Percentiles rank a stretch among this genome's conserved stretches.
phyloP scores from a whole-genome alignment of 352 stramenopile genomes.

The Phytophthora litchii region DNA sequence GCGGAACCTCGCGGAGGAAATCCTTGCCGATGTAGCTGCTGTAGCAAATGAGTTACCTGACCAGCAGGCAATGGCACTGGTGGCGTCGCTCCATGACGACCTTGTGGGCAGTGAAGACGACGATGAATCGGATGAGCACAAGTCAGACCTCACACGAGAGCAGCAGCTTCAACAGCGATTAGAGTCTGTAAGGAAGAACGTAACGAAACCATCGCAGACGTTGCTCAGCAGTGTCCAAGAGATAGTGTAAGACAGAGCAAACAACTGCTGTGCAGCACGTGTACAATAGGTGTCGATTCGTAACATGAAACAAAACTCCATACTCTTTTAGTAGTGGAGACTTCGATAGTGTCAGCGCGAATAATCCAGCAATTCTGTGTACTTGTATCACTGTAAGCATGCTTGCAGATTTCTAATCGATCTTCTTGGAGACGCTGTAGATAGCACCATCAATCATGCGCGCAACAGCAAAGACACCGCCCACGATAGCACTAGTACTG shows the following conservation, averaged over 20 bases:
- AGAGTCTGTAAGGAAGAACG: slow-evolving; percentile 36
- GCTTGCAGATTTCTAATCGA: slow-evolving; percentile 80
- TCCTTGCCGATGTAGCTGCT: slow-evolving; percentile 58
- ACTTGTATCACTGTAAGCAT: no score
- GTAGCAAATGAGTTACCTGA: slow-evolving; percentile 64
- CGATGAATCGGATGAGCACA: slow-evolving; percentile 20
- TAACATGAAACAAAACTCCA: slow-evolving; percentile 32
- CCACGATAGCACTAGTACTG: slow-evolving; percentile 87
- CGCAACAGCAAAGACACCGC: slow-evolving; percentile 85
- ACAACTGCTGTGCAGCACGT: slow-evolving; percentile 24
- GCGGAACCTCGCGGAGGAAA: slow-evolving; percentile 58
- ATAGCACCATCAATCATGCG: slow-evolving; percentile 88
- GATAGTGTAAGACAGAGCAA: slow-evolving; percentile 30
- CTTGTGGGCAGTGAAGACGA: slow-evolving; percentile 39
- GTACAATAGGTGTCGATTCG: slow-evolving; percentile 32
- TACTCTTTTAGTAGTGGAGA: slow-evolving; percentile 22
- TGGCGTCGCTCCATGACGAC: slow-evolving; percentile 57
- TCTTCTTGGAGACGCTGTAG: slow-evolving; percentile 90
- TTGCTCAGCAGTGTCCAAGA: slow-evolving; percentile 24
- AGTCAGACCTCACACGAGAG: slow-evolving; percentile 21
- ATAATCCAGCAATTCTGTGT: slow-evolving; percentile 8
- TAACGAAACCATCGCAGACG: neutral
- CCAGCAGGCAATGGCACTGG: slow-evolving; percentile 54
- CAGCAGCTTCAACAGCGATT: slow-evolving; percentile 39
- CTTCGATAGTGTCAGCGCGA: slow-evolving; percentile 16